Evolutionary conservation across 129 eudicot species (phyloP), one percentile per base, ranked within the genome.

Genomic region (Kitagawia praeruptora): DNA sequence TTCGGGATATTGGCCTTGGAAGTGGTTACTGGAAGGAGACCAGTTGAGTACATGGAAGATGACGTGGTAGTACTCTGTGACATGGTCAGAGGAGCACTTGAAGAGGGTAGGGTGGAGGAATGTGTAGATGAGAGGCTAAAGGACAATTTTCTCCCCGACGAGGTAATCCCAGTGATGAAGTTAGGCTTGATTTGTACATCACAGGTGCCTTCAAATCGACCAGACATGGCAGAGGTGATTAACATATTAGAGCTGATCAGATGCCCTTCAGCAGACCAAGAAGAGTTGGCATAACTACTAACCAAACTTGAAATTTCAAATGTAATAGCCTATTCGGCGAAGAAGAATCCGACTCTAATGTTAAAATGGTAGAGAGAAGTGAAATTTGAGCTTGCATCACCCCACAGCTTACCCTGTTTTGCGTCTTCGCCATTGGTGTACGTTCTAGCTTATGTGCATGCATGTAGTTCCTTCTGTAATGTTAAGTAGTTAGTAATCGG

Each of bases 11-110:
- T 95, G 86, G 87, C 89, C 44, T 83, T 92, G 49, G 99, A 95
- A 82, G 84, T 89, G 18, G 89, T 95, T 8, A 95, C 97, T 0
- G 99, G 99, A 8, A 87, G 87, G 84, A 85, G 88, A 77, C 99
- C 99, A 1, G 99, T 95, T 41, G 99, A 95, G 90, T 95, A 95
- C 82, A 95, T 89, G 99, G 99, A 95, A 82, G 99, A 95, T 66
- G 99, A 95, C 23, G 99, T 95, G 67, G 96, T 92, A 40, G 97
- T 95, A 58, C 93, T 92, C 2, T 89, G 90, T 79, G 99, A 95
- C 47, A 90, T 95, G 97, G 97, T 95, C n/a, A 85, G 99, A 73
- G 97, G 95, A 47, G 91, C 97, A 0, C 69, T 92, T 1, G 97
- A 92, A 82, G 97, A 89, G 77, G 97, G 99, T 28, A 77, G 82